Evolutionary conservation across 2,329 filamentous ascomycete genomes (phyloP).

Genomic region (Cytospora leucostoma): DNA sequence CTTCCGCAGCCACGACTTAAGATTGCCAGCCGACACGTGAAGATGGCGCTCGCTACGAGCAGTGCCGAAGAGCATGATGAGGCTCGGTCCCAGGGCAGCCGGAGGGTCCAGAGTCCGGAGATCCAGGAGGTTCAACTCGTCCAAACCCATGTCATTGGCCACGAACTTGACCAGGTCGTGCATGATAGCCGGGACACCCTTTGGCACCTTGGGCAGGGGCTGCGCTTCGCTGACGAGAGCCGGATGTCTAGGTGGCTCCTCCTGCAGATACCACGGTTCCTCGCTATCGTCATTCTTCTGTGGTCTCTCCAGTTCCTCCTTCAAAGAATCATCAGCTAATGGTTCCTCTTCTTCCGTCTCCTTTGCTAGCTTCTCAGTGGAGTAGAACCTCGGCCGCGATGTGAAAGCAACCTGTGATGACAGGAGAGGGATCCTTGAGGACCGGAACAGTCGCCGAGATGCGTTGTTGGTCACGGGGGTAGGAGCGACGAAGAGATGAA

Average conservation of each 20-base stretch:
- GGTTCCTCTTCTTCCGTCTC: slow-evolving; percentile 26
- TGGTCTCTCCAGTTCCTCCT: neutral
- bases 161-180: slow-evolving; percentile 73
- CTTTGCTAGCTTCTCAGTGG: slow-evolving; percentile 20
- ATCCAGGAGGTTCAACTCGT: slow-evolving; percentile 79
- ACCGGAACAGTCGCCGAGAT: neutral
- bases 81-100: slow-evolving; percentile 80
- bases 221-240: slow-evolving; percentile 49
- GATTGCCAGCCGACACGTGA: slow-evolving; percentile 85
- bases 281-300: slow-evolving; percentile 21
- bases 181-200: slow-evolving; percentile 70
- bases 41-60: slow-evolving; percentile 91
- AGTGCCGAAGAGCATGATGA: slow-evolving; percentile 91
- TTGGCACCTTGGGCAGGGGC: slow-evolving; percentile 58
- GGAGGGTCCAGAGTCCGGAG: slow-evolving; percentile 82
- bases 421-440: slow-evolving; percentile 1
- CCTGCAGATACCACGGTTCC: slow-evolving; percentile 78
- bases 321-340: neutral
- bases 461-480: slow-evolving; percentile 20
- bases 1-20: slow-evolving; percentile 81
- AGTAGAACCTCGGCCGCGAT: slow-evolving; percentile 11
- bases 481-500: slow-evolving; percentile 33
- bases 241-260: slow-evolving; percentile 59
- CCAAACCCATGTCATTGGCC: slow-evolving; percentile 82
- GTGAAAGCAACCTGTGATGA: slow-evolving; percentile 1